Evolutionary conservation across 2,329 filamentous ascomycete genomes (phyloP).

Genomic region (Alternaria brassicicola): DNA sequence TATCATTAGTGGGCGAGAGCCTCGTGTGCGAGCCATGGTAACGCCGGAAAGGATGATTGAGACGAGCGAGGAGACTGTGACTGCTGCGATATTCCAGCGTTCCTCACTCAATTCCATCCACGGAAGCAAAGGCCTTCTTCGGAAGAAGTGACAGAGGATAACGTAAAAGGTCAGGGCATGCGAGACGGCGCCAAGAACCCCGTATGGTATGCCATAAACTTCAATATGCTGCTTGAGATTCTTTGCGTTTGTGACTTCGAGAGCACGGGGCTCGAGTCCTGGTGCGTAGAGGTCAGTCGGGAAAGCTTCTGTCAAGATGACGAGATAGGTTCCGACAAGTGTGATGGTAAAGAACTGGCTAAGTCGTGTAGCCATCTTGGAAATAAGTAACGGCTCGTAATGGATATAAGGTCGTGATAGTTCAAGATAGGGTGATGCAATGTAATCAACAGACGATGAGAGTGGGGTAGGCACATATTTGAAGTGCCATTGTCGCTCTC

Average conservation of each 20-base stretch:
- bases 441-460: neutral
- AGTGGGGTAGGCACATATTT: neutral
- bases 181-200: constrained; percentile 5
- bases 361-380: neutral
- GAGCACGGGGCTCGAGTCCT: neutral
- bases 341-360: neutral
- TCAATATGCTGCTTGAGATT: constrained; percentile 7
- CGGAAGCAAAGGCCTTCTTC: constrained; percentile 1
- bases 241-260: constrained; percentile 3
- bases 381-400: neutral
- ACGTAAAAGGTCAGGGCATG: constrained; percentile 11
- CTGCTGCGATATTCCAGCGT: neutral
- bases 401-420: neutral
- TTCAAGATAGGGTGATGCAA: neutral
- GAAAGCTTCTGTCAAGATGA: neutral
- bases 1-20: constrained; percentile 2
- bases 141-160: constrained; percentile 7
- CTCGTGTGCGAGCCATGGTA: constrained; percentile 5
- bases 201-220: constrained; percentile 10
- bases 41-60: constrained; percentile 7
- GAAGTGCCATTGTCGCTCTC: neutral
- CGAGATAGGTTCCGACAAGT: neutral
- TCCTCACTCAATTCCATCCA: neutral
- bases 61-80: constrained; percentile 8
- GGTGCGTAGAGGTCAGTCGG: neutral